Percentiles rank a stretch among this genome's conserved stretches.
Conservation (phyloP, 2,329 filamentous ascomycete genomes). For the Fusarium redolens region DNA sequence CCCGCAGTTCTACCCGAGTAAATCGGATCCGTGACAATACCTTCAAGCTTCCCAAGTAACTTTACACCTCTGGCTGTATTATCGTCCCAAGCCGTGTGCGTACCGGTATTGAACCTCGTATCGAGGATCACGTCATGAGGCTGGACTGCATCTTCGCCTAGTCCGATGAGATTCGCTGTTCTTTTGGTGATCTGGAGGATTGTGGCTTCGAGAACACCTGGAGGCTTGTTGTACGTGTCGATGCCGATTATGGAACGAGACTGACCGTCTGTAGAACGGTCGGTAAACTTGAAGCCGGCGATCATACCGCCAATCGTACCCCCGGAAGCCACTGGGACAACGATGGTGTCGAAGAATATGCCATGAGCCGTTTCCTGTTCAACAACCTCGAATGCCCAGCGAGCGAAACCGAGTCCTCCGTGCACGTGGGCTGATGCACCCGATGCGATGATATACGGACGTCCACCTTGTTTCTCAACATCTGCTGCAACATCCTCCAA, state of each 20-base stretch:
- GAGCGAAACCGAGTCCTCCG: background rate
- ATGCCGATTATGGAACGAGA: background rate
- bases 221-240: background rate
- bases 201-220: background rate
- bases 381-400: background rate
- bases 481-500: background rate
- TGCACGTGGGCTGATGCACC: background rate
- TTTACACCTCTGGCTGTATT: background rate
- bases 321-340: background rate
- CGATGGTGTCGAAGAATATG: background rate
- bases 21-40: background rate
- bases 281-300: background rate
- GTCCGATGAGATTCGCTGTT: background rate
- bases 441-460: background rate
- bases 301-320: background rate
- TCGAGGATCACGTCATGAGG: background rate
- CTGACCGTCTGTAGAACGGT: accelerated
- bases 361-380: background rate
- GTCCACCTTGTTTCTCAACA: background rate
- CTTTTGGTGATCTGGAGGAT: background rate
- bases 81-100: background rate
- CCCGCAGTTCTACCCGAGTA: background rate
- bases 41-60: background rate
- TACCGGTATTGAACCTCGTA: background rate
- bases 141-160: background rate